These are phyloP conservation scores for Auriscalpium microsporum DNA, from an alignment of 768 basidiomycete genomes.

Conservation along the genomic window DNA sequence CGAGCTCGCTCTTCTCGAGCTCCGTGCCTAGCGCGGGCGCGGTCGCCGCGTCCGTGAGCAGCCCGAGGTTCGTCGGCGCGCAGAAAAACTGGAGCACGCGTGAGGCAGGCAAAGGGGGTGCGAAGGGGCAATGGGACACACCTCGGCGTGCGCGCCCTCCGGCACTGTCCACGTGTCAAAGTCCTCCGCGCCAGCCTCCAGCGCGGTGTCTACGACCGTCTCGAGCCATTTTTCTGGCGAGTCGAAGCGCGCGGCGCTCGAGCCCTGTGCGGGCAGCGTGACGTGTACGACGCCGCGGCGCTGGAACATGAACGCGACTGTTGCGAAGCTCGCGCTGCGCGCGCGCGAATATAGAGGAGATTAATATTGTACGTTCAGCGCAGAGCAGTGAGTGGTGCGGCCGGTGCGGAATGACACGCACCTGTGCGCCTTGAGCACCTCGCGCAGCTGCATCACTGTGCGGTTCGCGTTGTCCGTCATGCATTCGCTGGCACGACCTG, in stretches of 20 bases:
- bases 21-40: constrained; percentile 5
- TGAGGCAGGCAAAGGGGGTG: background rate
- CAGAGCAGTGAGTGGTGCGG: too few relatives aligned
- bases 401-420: background rate
- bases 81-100: constrained; percentile 8
- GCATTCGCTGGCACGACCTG: constrained; percentile 8
- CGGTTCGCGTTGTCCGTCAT: constrained; percentile 14
- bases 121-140: background rate
- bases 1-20: constrained; percentile 11
- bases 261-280: background rate
- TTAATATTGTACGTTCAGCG: background rate
- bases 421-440: constrained; percentile 14
- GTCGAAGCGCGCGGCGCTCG: too few relatives aligned
- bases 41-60: constrained; percentile 4
- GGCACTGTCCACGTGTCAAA: constrained; percentile 2
- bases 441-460: constrained; percentile 9
- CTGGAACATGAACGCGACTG: constrained; percentile 14
- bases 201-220: constrained; percentile 7
- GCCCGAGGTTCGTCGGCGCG: constrained; percentile 6
- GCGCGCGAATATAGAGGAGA: background rate
- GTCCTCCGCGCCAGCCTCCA: constrained; percentile 13
- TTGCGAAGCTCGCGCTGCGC: constrained; percentile 12
- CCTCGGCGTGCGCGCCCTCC: constrained; percentile 3
- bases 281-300: constrained; percentile 11
- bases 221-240: background rate